Evolutionary conservation across 2,329 filamentous ascomycete species (phyloP).

Genomic region (Venturia nashicola): DNA sequence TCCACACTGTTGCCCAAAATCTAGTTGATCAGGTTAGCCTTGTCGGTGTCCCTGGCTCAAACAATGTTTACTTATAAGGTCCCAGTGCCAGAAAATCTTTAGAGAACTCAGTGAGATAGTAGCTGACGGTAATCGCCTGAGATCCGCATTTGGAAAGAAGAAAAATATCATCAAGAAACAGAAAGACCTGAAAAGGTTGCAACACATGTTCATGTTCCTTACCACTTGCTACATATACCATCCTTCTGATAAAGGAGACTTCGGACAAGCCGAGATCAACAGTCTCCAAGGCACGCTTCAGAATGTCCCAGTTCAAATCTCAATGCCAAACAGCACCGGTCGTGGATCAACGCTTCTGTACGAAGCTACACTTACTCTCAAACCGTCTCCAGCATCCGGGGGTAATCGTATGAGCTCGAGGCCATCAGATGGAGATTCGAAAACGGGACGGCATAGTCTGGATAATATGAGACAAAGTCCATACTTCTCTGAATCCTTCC

Average conservation of each 20-base stretch:
- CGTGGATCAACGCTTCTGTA: conserved; percentile 1
- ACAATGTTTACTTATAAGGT: not conserved
- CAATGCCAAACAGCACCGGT: not conserved
- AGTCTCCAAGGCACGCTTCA: conserved; percentile 1
- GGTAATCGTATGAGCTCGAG: not conserved
- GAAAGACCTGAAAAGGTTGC: not conserved
- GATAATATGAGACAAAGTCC: not conserved
- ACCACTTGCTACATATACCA: not conserved
- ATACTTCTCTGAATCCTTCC: not conserved
- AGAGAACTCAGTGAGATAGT: not conserved
- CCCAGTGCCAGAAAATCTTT: not conserved
- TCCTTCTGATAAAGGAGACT: not conserved
- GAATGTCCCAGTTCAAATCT: not conserved
- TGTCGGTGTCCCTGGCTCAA: not conserved
- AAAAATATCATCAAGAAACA: not conserved
- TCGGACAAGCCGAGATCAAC: not conserved
- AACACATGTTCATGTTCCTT: conserved; percentile 1
- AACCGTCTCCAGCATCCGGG: not conserved
- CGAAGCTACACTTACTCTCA: not conserved
- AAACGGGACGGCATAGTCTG: not conserved
- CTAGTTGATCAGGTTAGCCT: not conserved
- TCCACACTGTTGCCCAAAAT: not conserved
- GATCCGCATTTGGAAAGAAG: not conserved
- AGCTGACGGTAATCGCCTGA: not conserved
- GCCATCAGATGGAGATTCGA: not conserved